Percentiles rank a stretch among this genome's conserved stretches.
Conservation (phyloP, 208 protist genomes). For the Jaenimonas drosophilae region DNA sequence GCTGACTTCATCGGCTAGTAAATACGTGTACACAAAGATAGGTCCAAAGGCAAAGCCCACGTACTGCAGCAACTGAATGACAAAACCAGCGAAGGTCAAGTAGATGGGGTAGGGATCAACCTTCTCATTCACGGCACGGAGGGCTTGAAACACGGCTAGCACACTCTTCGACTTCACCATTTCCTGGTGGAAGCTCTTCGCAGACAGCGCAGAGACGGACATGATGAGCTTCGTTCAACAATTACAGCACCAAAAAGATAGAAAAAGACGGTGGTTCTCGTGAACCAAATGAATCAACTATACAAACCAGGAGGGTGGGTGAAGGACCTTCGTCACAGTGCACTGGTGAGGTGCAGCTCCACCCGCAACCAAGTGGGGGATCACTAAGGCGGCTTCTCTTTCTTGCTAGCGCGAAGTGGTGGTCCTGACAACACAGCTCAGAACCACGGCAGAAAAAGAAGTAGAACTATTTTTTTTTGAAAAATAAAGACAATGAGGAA, state of each 20-base stretch:
- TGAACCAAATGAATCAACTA: background rate
- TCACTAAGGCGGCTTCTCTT: too few relatives aligned
- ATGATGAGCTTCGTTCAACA: background rate
- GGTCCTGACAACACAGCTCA: background rate
- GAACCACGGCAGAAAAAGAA: background rate
- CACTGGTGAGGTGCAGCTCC: too few relatives aligned
- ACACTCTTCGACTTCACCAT: background rate
- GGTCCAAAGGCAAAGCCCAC: slow-evolving; percentile 3
- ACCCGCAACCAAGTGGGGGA: too few relatives aligned
- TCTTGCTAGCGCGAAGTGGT: too few relatives aligned
- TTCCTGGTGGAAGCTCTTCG: slow-evolving; percentile 1
- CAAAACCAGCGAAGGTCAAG: slow-evolving; percentile 1
- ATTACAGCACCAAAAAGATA: background rate
- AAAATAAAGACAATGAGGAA: background rate
- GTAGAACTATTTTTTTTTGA: background rate
- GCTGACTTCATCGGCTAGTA: background rate
- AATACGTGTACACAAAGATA: background rate
- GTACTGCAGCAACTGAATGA: slow-evolving; percentile 4
- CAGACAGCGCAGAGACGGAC: slow-evolving; percentile 6
- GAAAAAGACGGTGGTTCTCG: background rate
- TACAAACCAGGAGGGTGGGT: background rate
- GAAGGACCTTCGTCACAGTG: too few relatives aligned
- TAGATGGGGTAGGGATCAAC: slow-evolving; percentile 2
- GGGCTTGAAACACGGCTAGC: slow-evolving; percentile 1
- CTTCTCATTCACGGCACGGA: background rate